Conservation (phyloP, 495 filamentous ascomycete genomes). For the Parmelia sp. region DNA sequence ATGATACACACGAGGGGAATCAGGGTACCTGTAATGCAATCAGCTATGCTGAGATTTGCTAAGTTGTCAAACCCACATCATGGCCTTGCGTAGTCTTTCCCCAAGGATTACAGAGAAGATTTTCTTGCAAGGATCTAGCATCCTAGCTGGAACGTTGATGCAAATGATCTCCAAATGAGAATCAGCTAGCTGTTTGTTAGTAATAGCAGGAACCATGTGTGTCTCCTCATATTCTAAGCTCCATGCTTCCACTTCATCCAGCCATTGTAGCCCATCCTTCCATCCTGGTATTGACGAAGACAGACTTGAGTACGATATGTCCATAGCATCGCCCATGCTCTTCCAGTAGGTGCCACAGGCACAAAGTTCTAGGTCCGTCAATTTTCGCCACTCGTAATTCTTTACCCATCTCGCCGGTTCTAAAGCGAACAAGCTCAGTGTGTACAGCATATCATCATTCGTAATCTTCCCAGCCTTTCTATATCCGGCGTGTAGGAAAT, state of each 20-base stretch:
- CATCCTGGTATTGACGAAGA: conserved; percentile 33
- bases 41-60: not conserved
- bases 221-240: conserved; percentile 46
- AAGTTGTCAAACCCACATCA: conserved; percentile 43
- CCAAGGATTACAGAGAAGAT: conserved; percentile 54
- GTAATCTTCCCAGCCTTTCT: conserved; percentile 51
- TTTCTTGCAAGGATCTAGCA: conserved; percentile 43
- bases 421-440: conserved; percentile 52
- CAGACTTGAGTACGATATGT: conserved; percentile 34
- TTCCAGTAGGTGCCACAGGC: conserved; percentile 61
- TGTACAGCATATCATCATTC: conserved; percentile 61
- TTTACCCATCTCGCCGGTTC: conserved; percentile 52
- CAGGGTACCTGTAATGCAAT: conserved; percentile 35
- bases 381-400: conserved; percentile 54
- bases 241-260: conserved; percentile 54
- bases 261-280: conserved; percentile 55
- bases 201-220: conserved; percentile 51
- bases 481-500: conserved; percentile 56
- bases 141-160: conserved; percentile 44
- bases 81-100: conserved; percentile 51
- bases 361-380: conserved; percentile 56
- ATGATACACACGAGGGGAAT: conserved; percentile 34
- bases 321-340: conserved; percentile 52
- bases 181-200: conserved; percentile 48
- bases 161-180: conserved; percentile 49